Conservation (phyloP, 2,329 filamentous ascomycete genomes). For the Botrytis pseudocinerea region DNA sequence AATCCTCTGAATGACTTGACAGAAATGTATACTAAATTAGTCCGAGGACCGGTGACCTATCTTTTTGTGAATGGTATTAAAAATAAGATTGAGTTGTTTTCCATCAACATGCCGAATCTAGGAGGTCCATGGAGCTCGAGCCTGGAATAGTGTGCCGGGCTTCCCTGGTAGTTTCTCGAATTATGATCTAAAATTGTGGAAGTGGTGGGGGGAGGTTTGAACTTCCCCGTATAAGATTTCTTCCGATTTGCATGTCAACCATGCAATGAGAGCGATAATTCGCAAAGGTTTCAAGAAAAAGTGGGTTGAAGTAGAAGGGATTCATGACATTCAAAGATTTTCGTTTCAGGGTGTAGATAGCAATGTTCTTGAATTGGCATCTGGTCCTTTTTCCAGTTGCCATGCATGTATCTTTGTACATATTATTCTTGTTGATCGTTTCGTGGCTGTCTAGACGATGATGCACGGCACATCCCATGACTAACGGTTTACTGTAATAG, state of each 20-base stretch:
- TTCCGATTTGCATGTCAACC: conserved; percentile 11
- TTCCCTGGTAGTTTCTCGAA: conserved; percentile 11
- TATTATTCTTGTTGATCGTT: neutral
- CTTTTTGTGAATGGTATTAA: neutral
- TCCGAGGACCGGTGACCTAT: conserved; percentile 16
- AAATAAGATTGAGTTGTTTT: conserved; percentile 2
- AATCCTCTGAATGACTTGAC: neutral
- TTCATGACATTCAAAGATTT: neutral
- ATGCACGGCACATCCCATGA: neutral
- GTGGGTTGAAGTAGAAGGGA: neutral
- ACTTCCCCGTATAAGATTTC: conserved; percentile 12
- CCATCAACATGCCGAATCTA: conserved; percentile 2
- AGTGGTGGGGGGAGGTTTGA: conserved; percentile 4
- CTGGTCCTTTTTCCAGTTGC: neutral
- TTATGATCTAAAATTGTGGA: neutral
- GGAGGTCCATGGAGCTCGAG: neutral
- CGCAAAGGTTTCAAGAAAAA: neutral
- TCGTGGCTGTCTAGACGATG: neutral
- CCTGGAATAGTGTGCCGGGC: conserved; percentile 5
- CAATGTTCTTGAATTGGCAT: neutral
- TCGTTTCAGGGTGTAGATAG: neutral
- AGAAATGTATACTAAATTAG: conserved; percentile 9
- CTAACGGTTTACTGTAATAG: conserved; percentile 4
- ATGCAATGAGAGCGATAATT: conserved; percentile 10
- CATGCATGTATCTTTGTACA: neutral